Evolutionary conservation across 257 asterid genomes (phyloP).

Genomic region (Nicotiana tomentosiformis): DNA sequence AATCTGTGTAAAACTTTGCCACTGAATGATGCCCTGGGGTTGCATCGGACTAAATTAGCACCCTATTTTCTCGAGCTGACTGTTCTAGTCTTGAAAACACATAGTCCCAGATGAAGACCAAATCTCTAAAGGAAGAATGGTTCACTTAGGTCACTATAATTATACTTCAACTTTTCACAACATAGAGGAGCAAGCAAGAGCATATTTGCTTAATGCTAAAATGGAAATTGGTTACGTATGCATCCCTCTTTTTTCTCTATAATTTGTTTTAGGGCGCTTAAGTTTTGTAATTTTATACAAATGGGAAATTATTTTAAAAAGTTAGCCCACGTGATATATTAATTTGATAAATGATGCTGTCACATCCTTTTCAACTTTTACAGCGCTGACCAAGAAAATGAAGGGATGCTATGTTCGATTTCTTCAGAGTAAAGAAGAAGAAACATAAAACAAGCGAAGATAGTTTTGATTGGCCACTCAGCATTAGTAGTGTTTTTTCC

Average conservation of each 20-base stretch:
- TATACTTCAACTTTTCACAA: not conserved
- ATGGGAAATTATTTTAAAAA: not conserved
- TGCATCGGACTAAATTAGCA: not conserved
- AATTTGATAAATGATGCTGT: not conserved
- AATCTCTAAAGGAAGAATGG: not conserved
- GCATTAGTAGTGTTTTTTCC: not conserved
- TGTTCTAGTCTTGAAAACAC: not conserved
- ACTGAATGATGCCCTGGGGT: not conserved
- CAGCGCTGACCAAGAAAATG: not conserved
- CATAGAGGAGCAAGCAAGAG: not conserved
- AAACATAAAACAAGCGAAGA: not conserved
- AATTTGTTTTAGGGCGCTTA: not conserved
- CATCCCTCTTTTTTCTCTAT: not conserved
- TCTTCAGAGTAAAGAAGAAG: not conserved
- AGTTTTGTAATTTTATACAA: not conserved
- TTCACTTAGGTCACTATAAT: not conserved
- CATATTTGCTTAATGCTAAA: not conserved
- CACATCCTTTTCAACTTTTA: not conserved
- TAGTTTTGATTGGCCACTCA: not conserved
- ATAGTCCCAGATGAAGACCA: not conserved
- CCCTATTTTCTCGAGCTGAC: not conserved
- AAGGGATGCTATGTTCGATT: not conserved
- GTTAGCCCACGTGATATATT: not conserved
- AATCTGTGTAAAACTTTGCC: not conserved
- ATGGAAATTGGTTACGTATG: not conserved